These are phyloP conservation scores for Chlorella vulgaris DNA, from an alignment of 139 green algal genomes.

Conservation along the genomic window DNA sequence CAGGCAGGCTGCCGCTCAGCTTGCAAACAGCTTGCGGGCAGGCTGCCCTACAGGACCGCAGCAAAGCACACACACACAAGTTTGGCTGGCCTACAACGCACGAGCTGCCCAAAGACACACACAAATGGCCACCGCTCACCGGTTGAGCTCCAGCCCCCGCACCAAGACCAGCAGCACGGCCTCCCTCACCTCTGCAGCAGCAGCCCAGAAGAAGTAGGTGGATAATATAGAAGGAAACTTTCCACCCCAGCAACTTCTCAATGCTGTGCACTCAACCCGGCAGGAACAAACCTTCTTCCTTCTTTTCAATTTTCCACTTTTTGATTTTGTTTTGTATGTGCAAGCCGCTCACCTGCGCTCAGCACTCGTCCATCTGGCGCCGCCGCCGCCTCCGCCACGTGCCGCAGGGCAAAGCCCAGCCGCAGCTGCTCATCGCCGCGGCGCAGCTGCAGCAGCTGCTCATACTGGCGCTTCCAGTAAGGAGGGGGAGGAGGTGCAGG, in stretches of 20 bases:
- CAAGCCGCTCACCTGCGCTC: no score
- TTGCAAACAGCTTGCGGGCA: no score
- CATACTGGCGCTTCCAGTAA: slow-evolving; percentile 24
- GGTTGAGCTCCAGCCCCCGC: slow-evolving; percentile 22
- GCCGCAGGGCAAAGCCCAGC: slow-evolving; percentile 16
- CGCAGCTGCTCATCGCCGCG: background rate
- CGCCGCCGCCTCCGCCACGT: background rate
- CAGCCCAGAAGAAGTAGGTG: background rate
- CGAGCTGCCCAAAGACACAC: no score
- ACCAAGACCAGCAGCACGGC: slow-evolving; percentile 20
- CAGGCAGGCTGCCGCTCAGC: no score
- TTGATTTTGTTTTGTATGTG: no score
- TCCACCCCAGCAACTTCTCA: background rate
- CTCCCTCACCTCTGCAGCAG: background rate
- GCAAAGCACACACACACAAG: no score
- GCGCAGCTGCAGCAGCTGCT: background rate
- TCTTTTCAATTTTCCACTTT: no score
- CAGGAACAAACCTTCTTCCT: no score
- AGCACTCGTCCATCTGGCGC: no score
- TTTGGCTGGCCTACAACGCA: no score
- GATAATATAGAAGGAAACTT: background rate
- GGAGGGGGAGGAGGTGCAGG: no score
- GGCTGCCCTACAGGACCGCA: no score
- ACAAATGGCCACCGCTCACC: background rate
- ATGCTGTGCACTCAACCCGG: background rate